phyloP scores from a whole-genome alignment of 768 basidiomycete species.

The Tulasnella sp. region DNA sequence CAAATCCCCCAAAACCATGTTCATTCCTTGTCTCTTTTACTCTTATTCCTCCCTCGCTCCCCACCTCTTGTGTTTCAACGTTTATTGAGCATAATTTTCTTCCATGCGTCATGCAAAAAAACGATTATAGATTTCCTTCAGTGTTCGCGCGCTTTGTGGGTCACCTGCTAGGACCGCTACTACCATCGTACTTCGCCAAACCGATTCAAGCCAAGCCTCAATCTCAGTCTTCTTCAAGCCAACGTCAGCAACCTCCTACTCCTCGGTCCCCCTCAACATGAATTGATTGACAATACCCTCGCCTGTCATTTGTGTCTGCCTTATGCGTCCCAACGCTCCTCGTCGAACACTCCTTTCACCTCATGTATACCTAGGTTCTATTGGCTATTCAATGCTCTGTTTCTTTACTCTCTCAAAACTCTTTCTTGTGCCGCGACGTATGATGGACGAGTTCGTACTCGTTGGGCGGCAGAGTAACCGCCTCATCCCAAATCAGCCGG shows the following conservation, averaged over 20 bases:
- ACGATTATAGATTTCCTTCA: constrained; percentile 12
- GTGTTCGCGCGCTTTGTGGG: constrained; percentile 11
- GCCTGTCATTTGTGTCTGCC: neutral
- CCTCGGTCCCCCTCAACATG: neutral
- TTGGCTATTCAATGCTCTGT: neutral
- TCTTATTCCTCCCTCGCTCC: constrained; percentile 6
- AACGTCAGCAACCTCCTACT: neutral
- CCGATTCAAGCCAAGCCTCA: constrained; percentile 1
- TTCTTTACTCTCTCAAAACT: neutral
- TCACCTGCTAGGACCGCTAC: constrained; percentile 4
- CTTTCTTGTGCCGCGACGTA: neutral
- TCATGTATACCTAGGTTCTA: constrained; percentile 4
- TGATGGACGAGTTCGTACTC: neutral
- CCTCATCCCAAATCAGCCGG: neutral
- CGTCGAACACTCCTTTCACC: neutral
- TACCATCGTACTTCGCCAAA: neutral
- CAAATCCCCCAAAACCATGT: neutral
- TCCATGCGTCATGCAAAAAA: constrained; percentile 5
- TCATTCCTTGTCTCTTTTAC: neutral
- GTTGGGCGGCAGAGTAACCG: neutral
- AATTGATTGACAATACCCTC: constrained; percentile 6
- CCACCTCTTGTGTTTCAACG: neutral
- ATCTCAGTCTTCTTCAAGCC: neutral
- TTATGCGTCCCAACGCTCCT: neutral
- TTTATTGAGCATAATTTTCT: constrained; percentile 4